Percentiles rank a stretch among this genome's conserved stretches.
phyloP scores from a whole-genome alignment of 2,329 filamentous ascomycete species.

The Harringtonia aguacate region DNA sequence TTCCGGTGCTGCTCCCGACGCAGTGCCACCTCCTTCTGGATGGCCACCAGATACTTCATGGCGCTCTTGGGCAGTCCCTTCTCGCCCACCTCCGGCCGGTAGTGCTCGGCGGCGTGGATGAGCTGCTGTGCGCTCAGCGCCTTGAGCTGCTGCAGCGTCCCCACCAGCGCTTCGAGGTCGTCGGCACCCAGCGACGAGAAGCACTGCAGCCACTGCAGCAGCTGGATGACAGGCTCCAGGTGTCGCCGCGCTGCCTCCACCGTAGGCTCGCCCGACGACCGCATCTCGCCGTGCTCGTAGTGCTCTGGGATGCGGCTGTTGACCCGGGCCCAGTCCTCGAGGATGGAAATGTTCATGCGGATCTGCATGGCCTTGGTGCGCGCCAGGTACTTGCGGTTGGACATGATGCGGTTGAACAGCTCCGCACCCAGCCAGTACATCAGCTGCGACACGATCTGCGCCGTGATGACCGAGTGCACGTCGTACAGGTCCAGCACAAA shows the following conservation, averaged over 20 bases:
- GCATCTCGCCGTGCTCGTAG: constrained; percentile 85
- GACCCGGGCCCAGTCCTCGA: constrained; percentile 90
- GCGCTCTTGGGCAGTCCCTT: constrained; percentile 82
- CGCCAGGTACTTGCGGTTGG: constrained; percentile 85
- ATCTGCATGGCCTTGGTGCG: constrained; percentile 99
- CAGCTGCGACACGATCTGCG: constrained; percentile 84
- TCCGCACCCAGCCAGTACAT: constrained; percentile 95
- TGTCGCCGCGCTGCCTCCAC: constrained; percentile 76
- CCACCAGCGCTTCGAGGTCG: constrained; percentile 78
- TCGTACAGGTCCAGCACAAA: constrained; percentile 99
- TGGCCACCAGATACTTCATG: constrained; percentile 70
- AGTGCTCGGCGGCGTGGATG: constrained; percentile 84
- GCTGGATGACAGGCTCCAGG: constrained; percentile 80
- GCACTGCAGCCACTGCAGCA: constrained; percentile 95
- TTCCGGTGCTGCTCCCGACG: constrained; percentile 43
- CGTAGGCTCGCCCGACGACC: constrained; percentile 74
- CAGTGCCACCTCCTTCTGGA: constrained; percentile 63
- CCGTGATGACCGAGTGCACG: constrained; percentile 90
- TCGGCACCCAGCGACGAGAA: constrained; percentile 84
- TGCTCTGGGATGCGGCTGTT: constrained; percentile 95
- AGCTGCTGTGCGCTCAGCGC: constrained; percentile 78
- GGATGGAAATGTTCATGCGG: constrained; percentile 90
- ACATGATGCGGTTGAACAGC: constrained; percentile 97
- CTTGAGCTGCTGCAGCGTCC: constrained; percentile 81
- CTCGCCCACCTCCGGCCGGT: constrained; percentile 89